A percentile compares a stretch with the other conserved stretches of the same genome.
Conservation (phyloP, 2,329 filamentous ascomycete genomes). For the Colletotrichum orbiculare region DNA sequence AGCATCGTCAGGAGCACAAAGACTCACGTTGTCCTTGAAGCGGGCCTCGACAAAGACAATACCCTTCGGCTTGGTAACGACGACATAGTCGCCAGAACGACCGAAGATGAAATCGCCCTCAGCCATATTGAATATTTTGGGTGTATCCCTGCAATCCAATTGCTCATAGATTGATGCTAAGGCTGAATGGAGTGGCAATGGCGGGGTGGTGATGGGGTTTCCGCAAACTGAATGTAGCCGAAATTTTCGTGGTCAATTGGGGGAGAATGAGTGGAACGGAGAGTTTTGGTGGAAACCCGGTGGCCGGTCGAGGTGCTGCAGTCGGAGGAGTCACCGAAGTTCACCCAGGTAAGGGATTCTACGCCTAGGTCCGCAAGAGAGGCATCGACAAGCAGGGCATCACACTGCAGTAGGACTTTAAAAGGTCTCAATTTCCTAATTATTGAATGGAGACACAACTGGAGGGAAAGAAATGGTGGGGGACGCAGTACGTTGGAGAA, state of each 20-base stretch:
- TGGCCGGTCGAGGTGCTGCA: conserved; percentile 16
- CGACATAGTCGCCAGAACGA: conserved; percentile 25
- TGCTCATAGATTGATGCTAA: background rate
- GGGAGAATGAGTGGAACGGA: conserved; percentile 4
- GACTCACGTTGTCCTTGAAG: conserved; percentile 21
- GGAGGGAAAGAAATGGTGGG: background rate
- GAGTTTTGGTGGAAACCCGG: background rate
- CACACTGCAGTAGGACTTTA: background rate
- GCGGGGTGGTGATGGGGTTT: conserved; percentile 1
- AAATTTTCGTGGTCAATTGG: conserved; percentile 29
- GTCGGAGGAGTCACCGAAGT: background rate
- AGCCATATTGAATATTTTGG: conserved; percentile 9
- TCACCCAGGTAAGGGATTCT: background rate
- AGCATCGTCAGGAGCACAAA: background rate
- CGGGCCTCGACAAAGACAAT: conserved; percentile 33
- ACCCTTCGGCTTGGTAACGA: conserved; percentile 28
- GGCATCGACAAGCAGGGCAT: background rate
- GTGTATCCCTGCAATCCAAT: conserved; percentile 3
- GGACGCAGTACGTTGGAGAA: background rate
- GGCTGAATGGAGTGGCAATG: background rate
- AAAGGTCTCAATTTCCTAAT: background rate
- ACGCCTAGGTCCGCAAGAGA: background rate
- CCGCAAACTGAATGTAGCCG: background rate
- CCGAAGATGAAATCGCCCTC: conserved; percentile 14
- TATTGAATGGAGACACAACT: background rate